Evolutionary conservation across 164 flowering plant genomes (phyloP).

Genomic region (Amborella trichopoda): DNA sequence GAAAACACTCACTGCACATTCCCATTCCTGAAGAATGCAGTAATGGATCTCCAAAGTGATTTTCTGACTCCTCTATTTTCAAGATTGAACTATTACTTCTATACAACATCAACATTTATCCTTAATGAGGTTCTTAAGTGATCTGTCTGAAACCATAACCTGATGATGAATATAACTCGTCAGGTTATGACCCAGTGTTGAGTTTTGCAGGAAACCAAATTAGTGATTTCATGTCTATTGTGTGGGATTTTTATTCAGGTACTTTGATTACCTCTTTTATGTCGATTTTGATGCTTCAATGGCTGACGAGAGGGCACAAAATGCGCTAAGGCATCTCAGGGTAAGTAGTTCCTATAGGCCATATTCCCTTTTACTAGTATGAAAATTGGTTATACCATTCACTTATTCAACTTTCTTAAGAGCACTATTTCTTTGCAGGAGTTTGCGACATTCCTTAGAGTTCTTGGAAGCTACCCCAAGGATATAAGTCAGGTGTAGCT

Average conservation of each 20-base stretch:
- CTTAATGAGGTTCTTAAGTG: too few relatives aligned
- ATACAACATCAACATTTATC: too few relatives aligned
- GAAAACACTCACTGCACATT: conserved; percentile 39
- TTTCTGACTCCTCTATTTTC: background rate
- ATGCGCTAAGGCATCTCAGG: conserved; percentile 70
- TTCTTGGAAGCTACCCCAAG: conserved; percentile 82
- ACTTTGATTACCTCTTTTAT: conserved; percentile 83
- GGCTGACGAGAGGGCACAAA: conserved; percentile 71
- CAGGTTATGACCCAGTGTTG: background rate
- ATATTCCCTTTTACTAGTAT: too few relatives aligned
- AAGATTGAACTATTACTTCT: too few relatives aligned
- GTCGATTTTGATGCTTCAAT: conserved; percentile 96
- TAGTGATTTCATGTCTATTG: background rate
- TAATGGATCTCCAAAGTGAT: conserved; percentile 44
- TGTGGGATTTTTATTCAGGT: conserved; percentile 23
- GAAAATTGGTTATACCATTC: too few relatives aligned
- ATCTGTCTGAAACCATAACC: too few relatives aligned
- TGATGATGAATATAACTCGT: background rate
- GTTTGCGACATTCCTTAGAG: conserved; percentile 72
- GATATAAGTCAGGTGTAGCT: too few relatives aligned
- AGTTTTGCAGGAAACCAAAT: background rate
- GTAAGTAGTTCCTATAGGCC: too few relatives aligned
- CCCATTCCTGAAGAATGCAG: conserved; percentile 27
- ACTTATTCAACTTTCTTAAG: too few relatives aligned
- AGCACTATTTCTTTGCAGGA: conserved; percentile 53